phyloP scores from a whole-genome alignment of 2,329 filamentous ascomycete species.

The Bipolaris sorokiniana region DNA sequence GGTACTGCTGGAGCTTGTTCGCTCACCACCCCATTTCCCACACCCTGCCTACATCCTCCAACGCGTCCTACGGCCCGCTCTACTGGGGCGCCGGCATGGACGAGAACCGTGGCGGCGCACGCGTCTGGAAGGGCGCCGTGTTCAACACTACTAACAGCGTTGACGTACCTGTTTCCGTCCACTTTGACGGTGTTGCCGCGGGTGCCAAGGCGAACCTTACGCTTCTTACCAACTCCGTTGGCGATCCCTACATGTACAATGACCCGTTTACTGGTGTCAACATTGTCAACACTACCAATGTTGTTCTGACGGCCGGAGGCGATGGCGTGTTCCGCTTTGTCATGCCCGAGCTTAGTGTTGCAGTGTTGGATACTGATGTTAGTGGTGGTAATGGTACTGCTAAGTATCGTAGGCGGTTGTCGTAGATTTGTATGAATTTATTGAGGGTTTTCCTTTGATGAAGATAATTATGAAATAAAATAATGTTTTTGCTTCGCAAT shows the following conservation, averaged over 20 bases:
- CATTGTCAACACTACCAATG: slow-evolving; percentile 40
- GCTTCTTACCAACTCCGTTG: slow-evolving; percentile 52
- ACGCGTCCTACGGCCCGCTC: slow-evolving; percentile 49
- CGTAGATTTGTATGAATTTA: not conserved
- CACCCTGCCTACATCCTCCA: slow-evolving; percentile 51
- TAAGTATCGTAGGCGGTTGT: not conserved
- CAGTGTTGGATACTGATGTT: slow-evolving; percentile 56
- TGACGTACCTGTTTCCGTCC: slow-evolving; percentile 31
- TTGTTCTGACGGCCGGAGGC: slow-evolving; percentile 36
- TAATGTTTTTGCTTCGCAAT: not conserved
- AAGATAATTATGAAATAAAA: not conserved
- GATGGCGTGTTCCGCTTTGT: slow-evolving; percentile 60
- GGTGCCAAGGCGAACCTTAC: slow-evolving; percentile 48
- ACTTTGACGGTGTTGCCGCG: slow-evolving; percentile 37
- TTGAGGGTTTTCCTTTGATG: not conserved
- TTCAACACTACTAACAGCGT: slow-evolving; percentile 54
- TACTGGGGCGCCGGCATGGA: slow-evolving; percentile 56
- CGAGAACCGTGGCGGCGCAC: slow-evolving; percentile 35
- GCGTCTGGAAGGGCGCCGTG: slow-evolving; percentile 56
- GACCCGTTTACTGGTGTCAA: slow-evolving; percentile 56
- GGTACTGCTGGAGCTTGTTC: slow-evolving; percentile 51
- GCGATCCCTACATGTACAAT: slow-evolving; percentile 50
- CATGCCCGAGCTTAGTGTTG: slow-evolving; percentile 62
- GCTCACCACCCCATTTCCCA: slow-evolving; percentile 52
- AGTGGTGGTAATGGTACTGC: slow-evolving; percentile 4